Evolutionary conservation across 305 asterid species (phyloP), one percentile per base, ranked within the genome.

Genomic region (Fraxinus greggii): DNA sequence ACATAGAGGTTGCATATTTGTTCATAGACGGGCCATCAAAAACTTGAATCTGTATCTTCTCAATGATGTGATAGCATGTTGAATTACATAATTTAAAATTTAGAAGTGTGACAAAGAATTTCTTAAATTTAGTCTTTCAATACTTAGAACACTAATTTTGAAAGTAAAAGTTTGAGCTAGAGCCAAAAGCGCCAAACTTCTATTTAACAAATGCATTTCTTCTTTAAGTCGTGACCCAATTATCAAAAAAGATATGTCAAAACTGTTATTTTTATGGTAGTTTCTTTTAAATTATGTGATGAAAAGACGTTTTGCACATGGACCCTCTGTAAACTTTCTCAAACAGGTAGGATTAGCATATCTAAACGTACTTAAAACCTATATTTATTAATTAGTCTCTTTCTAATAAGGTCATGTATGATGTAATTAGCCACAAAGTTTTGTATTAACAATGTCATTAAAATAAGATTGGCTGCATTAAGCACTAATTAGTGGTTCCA

Each of bases 371-470:
- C 24, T 56, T 56, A 56, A 56, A 56, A 56, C 12, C 26, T 56
- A 19, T 56, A 56, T 56, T 56, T 56, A 56, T 56, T 56, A 6
- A 19, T 19, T 56, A 56, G 8, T 56, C 6, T 56, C 28, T 56
- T 56, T 56, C 12, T n/a, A 69, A 70, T 29, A 24, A 70, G 45
- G 83, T 80, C 83, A 80, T 73, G 79, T 45, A 26, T 73, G 83
- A 80, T 28, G 75, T 73, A 73, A 73, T 32, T 56, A 35, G 29
- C 76, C 61, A 51, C 32, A 3, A 6, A 21, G 10, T n/a, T 54
- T n/a, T 56, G 67, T 56, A 56, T 3, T 56, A 56, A 56, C 67
- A 28, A 48, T 51, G 72, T 1, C 9, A 31, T 77, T 17, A 77
- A 31, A 24, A 7, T 33, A 32, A 32, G 3, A 59, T 6, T 56